These are phyloP conservation scores for Combretum micranthum DNA, from an alignment of 345 rosid species.

Conservation along the genomic window DNA sequence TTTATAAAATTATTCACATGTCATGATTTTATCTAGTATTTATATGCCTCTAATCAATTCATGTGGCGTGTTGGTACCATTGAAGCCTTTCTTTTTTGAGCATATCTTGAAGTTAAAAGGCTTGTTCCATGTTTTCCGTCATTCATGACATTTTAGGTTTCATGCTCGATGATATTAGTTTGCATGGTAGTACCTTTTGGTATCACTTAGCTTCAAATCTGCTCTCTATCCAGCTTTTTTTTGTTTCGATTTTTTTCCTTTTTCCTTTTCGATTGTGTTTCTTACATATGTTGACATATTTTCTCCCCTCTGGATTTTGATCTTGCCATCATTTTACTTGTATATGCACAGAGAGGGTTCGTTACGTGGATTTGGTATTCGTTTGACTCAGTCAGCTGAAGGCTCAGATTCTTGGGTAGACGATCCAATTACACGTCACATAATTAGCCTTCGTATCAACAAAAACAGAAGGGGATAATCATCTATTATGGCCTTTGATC, in stretches of 20 bases:
- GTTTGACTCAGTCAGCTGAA: constrained; percentile 52
- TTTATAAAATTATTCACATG: too few relatives aligned
- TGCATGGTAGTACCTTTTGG: too few relatives aligned
- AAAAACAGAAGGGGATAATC: constrained; percentile 31
- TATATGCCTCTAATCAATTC: too few relatives aligned
- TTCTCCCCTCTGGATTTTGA: neutral
- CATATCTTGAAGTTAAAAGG: too few relatives aligned
- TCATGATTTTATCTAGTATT: too few relatives aligned
- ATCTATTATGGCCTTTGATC: constrained; percentile 68
- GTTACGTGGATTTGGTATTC: constrained; percentile 61
- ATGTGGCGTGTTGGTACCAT: too few relatives aligned
- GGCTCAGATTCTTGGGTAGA: constrained; percentile 97
- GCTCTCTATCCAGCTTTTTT: neutral
- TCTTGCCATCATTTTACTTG: constrained; percentile 2
- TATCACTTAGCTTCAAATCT: too few relatives aligned
- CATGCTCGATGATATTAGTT: too few relatives aligned
- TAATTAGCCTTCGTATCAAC: constrained; percentile 50
- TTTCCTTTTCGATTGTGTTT: neutral
- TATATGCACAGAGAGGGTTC: constrained; percentile 69
- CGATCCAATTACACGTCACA: constrained; percentile 79
- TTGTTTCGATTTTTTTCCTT: neutral
- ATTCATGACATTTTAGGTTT: too few relatives aligned
- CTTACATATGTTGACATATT: neutral
- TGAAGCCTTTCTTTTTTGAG: too few relatives aligned
- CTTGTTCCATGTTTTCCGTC: too few relatives aligned